Percentiles rank a stretch among this genome's conserved stretches.
phyloP scores from a whole-genome alignment of 768 basidiomycete genomes.

The Dioszegia aurantiaca region DNA sequence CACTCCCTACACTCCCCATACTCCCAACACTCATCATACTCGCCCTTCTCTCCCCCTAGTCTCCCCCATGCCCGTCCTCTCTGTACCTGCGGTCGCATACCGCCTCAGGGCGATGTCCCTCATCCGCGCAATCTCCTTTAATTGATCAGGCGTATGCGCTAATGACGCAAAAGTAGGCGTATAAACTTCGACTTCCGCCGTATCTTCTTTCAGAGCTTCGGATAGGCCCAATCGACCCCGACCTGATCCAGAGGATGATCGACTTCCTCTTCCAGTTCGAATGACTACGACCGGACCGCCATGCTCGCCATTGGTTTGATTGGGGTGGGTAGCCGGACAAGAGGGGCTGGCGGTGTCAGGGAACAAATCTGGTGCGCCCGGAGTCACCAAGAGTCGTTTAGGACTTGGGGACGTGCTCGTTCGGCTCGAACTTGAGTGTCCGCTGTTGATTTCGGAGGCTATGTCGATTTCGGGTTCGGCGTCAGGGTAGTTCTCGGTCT shows the following conservation, averaged over 20 bases:
- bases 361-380: neutral
- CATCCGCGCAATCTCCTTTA: slow-evolving; percentile 35
- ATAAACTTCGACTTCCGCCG: slow-evolving; percentile 1
- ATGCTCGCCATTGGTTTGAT: neutral
- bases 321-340: neutral
- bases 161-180: slow-evolving; percentile 38
- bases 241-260: slow-evolving; percentile 6
- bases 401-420: neutral
- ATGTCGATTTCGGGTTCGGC: neutral
- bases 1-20: neutral
- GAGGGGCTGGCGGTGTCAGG: neutral
- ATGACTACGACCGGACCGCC: neutral
- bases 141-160: slow-evolving; percentile 41
- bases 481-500: neutral
- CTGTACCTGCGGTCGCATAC: slow-evolving; percentile 7
- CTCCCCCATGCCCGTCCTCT: neutral
- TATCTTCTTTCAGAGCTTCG: neutral
- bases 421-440: neutral
- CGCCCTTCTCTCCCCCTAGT: neutral
- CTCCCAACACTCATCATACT: slow-evolving; percentile 1
- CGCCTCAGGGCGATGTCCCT: slow-evolving; percentile 18
- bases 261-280: neutral
- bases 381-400: neutral
- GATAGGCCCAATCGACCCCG: neutral
- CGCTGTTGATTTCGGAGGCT: neutral